These are phyloP conservation scores for Tuber umbilicatum DNA, from an alignment of 495 filamentous ascomycete species.

Conservation along the genomic window DNA sequence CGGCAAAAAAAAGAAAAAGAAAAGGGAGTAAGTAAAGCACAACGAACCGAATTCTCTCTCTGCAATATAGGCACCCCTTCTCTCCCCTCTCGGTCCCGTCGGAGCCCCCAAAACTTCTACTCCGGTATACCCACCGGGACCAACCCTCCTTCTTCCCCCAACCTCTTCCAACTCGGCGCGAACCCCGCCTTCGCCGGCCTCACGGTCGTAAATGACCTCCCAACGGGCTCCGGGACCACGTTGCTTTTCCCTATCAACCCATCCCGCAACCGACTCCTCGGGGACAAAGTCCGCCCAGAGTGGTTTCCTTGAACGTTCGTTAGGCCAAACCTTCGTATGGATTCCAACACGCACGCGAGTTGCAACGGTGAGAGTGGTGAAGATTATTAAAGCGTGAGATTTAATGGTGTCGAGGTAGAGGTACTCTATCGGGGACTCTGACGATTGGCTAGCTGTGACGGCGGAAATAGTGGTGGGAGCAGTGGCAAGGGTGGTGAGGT, in stretches of 20 bases:
- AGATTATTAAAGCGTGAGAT: constrained; percentile 76
- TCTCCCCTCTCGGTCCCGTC: constrained; percentile 33
- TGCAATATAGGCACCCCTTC: constrained; percentile 9
- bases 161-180: constrained; percentile 53
- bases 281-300: constrained; percentile 91
- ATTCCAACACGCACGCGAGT: constrained; percentile 69
- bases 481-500: constrained; percentile 63
- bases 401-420: constrained; percentile 80
- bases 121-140: background rate
- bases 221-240: constrained; percentile 52
- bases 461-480: constrained; percentile 46
- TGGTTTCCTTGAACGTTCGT: constrained; percentile 73
- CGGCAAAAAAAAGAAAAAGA: background rate
- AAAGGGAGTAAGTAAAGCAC: background rate
- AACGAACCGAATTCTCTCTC: constrained; percentile 17
- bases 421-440: constrained; percentile 50
- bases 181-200: constrained; percentile 50
- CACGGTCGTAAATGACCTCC: constrained; percentile 64
- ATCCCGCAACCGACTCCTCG: constrained; percentile 61
- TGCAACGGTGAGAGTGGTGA: constrained; percentile 61
- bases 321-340: constrained; percentile 75
- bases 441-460: constrained; percentile 33
- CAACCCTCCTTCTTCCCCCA: constrained; percentile 7
- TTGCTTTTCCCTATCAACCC: constrained; percentile 64
- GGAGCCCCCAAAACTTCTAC: constrained; percentile 26